Conservation (phyloP, 371 early-diverging fungal genomes). For the Capniomyces stellatus region DNA sequence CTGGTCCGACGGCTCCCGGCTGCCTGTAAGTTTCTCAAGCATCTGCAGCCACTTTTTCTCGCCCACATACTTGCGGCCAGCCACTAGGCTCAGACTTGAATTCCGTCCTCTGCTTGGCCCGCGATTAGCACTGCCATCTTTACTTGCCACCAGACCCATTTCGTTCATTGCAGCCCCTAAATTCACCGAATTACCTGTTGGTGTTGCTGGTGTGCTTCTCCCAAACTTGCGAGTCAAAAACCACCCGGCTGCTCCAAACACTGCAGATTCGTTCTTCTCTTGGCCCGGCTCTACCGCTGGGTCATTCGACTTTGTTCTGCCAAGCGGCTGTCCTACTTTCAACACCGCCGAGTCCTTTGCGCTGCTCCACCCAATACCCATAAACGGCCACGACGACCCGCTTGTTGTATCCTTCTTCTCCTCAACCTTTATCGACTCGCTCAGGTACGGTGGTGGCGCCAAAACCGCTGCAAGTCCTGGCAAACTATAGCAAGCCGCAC, state of each 20-base stretch:
- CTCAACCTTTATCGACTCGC: neutral
- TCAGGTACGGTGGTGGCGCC: neutral
- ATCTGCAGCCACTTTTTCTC: slow-evolving; percentile 24
- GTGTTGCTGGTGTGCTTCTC: neutral
- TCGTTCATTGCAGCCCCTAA: too few species aligned
- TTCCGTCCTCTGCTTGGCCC: neutral
- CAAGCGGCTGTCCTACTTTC: neutral
- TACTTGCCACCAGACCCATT: too few species aligned
- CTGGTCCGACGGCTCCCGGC: slow-evolving; percentile 22
- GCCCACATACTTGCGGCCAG: slow-evolving; percentile 5
- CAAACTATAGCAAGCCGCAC: slow-evolving; percentile 21
- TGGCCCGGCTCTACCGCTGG: neutral
- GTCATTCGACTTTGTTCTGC: neutral
- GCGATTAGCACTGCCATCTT: neutral
- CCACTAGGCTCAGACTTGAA: neutral
- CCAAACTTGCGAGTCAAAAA: neutral
- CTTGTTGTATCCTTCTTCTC: neutral
- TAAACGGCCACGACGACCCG: neutral
- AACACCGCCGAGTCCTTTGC: neutral
- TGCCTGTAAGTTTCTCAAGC: slow-evolving; percentile 15
- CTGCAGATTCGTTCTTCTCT: neutral
- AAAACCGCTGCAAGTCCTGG: slow-evolving; percentile 24
- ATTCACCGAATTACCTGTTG: neutral
- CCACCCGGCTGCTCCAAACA: neutral
- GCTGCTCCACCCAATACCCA: neutral